phyloP scores from a whole-genome alignment of 768 basidiomycete species.

The Pisolithus albus region DNA sequence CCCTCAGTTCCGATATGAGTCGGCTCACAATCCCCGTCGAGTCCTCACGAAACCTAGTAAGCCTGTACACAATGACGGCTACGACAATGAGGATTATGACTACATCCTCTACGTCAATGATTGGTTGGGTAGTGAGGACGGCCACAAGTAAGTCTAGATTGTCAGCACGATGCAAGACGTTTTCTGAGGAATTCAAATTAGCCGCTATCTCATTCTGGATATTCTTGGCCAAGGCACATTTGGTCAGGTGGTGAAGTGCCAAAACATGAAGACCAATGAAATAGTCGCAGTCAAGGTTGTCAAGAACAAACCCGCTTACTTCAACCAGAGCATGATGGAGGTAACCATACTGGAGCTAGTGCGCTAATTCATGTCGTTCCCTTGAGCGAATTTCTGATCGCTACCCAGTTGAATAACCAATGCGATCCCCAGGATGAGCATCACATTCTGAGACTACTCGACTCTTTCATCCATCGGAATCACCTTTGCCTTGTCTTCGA shows the following conservation, averaged over 20 bases:
- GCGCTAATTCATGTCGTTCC: constrained; percentile 26
- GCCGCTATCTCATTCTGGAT: constrained; percentile 89
- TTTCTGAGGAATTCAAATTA: constrained; percentile 26
- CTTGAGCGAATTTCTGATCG: neutral
- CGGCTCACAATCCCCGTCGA: constrained; percentile 87
- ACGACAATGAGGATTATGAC: constrained; percentile 98
- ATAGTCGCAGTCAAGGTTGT: constrained; percentile 99
- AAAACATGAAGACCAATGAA: constrained; percentile 99
- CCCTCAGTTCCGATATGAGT: constrained; percentile 91
- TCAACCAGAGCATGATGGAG: constrained; percentile 99
- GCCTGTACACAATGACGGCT: constrained; percentile 91
- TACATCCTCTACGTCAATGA: constrained; percentile 99
- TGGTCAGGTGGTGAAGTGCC: constrained; percentile 99
- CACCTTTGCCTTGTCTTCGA: constrained; percentile 99
- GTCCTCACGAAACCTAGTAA: constrained; percentile 98
- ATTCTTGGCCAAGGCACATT: constrained; percentile 98
- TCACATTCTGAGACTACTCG: constrained; percentile 90
- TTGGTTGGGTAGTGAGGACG: constrained; percentile 89
- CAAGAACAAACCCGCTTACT: constrained; percentile 99
- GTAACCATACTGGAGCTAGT: constrained; percentile 96
- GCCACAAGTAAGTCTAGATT: constrained; percentile 70
- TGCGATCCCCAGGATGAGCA: constrained; percentile 94
- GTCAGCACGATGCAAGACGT: neutral
- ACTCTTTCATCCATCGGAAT: constrained; percentile 93
- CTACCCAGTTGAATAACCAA: constrained; percentile 79